Evolutionary conservation across 176 grass and related monocot species (phyloP), one percentile per base, ranked within the genome.

Genomic region (Tuctoria greenei): DNA sequence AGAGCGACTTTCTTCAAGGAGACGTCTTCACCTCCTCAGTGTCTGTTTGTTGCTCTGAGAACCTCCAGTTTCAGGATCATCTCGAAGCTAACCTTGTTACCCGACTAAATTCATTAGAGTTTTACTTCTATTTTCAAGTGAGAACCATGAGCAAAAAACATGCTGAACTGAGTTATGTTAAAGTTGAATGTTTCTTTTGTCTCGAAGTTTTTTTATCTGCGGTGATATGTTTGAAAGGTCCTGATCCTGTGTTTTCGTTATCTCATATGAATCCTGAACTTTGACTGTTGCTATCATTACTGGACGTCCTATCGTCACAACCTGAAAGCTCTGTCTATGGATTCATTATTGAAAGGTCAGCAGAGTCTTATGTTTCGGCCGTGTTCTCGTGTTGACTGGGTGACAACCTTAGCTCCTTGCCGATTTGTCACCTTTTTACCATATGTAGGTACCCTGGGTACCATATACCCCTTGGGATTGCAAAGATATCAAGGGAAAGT

Each of bases 361-460:
- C 64, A 75, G 64, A 73, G 81, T 1, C 11, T 74, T 24, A 13
- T 59, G 21, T 57, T 83, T 86, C 80, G 82, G 75, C 70, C 41
- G 59, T 73, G 79, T 86, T 86, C 86, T 85, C 74, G 69, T 85
- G 69, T 82, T n/a, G n/a, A n/a, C n/a, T n/a, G n/a, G n/a, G n/a
- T 67, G 60, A 41, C 60, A 82, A 79, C 79, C 79, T 61, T 78
- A 83, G 79, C 66, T 80, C 47, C 65, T 78, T 58, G 79, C 73
- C 79, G 50, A 78, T 50, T 79, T 87, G 85, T 83, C n/a, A n/a
- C n/a, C n/a, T n/a, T n/a, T n/a, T n/a, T n/a, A n/a, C n/a, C n/a
- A n/a, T n/a, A n/a, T n/a, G n/a, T n/a, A n/a, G n/a, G n/a, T n/a
- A n/a, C n/a, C n/a, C n/a, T n/a, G n/a, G n/a, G n/a, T n/a, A n/a